Conservation (phyloP, 371 early-diverging fungal species). For the Actinomortierella wolfii region DNA sequence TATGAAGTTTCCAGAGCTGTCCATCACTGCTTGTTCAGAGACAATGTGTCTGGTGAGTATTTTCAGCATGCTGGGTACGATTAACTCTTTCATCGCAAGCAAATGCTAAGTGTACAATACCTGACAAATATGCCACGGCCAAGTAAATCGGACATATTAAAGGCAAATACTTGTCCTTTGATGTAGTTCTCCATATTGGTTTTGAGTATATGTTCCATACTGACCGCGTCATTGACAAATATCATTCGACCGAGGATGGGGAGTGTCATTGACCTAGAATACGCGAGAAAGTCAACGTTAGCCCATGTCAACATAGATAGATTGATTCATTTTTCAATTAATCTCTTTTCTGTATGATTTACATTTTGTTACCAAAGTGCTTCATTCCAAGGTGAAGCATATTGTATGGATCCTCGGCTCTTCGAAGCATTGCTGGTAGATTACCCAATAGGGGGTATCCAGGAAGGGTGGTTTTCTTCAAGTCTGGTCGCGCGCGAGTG, state of each 20-base stretch:
- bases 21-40: not conserved
- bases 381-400: not conserved
- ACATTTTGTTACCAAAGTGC: too few species aligned
- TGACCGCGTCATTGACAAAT: not conserved
- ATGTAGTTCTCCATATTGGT: not conserved
- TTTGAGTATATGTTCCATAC: not conserved
- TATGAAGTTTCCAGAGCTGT: not conserved
- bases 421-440: constrained; percentile 5
- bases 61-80: too few species aligned
- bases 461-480: constrained; percentile 1
- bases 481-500: constrained; percentile 4
- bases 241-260: not conserved
- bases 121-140: not conserved
- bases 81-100: too few species aligned
- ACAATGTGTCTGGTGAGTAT: too few species aligned
- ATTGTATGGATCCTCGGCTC: constrained; percentile 4
- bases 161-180: not conserved
- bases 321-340: too few species aligned
- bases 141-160: not conserved
- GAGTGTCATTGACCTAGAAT: not conserved
- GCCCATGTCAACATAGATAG: too few species aligned
- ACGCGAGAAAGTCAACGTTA: too few species aligned
- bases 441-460: constrained; percentile 36
- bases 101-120: too few species aligned
- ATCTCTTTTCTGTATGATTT: too few species aligned